Conservation (phyloP, 306 rosid species). For the Dalbergia cultrata region DNA sequence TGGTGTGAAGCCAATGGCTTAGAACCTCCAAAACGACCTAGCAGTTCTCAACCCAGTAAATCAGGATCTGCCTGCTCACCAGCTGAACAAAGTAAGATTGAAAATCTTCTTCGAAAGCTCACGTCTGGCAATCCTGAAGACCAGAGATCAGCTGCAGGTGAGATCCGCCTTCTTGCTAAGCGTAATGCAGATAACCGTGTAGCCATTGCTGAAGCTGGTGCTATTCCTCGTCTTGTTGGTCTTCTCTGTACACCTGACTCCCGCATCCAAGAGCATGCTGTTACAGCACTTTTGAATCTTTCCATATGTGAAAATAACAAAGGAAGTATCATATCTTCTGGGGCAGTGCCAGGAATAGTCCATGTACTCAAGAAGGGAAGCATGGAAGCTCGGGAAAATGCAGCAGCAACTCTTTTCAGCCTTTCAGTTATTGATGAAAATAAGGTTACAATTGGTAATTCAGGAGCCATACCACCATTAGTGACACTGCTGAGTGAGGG, state of each 20-base stretch:
- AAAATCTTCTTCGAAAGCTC: constrained; percentile 73
- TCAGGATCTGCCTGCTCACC: constrained; percentile 77
- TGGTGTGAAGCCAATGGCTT: constrained; percentile 98
- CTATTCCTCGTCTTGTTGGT: constrained; percentile 85
- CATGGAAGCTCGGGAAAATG: constrained; percentile 99
- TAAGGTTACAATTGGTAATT: constrained; percentile 84
- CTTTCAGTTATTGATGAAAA: constrained; percentile 94
- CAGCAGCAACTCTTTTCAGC: constrained; percentile 99
- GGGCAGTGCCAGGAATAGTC: constrained; percentile 96
- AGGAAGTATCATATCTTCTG: constrained; percentile 79
- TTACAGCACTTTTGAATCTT: constrained; percentile 96
- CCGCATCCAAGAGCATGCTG: constrained; percentile 97
- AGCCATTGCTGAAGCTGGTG: constrained; percentile 99
- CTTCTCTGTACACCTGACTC: constrained; percentile 84
- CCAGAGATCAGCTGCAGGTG: constrained; percentile 89
- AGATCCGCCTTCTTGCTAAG: constrained; percentile 97
- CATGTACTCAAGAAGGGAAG: constrained; percentile 92
- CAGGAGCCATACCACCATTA: constrained; percentile 93
- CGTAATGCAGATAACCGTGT: constrained; percentile 98
- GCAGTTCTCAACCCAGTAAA: constrained; percentile 68
- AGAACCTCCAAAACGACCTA: constrained; percentile 91
- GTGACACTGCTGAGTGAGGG: constrained; percentile 91
- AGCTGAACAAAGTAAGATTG: constrained; percentile 82
- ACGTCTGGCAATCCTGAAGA: constrained; percentile 76
- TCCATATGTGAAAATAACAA: constrained; percentile 94